These are phyloP conservation scores for Ascosphaera aggregata DNA, from an alignment of 2,329 filamentous ascomycete genomes.

Conservation along the genomic window DNA sequence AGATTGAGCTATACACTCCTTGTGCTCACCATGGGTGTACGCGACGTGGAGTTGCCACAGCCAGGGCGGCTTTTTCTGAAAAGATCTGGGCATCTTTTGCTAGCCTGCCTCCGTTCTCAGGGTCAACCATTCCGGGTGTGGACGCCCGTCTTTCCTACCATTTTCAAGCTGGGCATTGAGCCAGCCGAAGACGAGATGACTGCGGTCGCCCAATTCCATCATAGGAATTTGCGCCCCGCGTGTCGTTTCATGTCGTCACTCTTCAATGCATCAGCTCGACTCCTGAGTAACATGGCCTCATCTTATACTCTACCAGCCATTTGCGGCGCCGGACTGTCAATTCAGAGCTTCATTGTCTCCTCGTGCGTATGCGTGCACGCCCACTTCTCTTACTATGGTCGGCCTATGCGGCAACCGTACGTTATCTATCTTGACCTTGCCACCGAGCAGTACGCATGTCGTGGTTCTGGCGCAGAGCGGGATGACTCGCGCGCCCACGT, in stretches of 20 bases:
- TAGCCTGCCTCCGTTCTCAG: slow-evolving; percentile 3
- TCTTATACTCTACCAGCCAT: slow-evolving; percentile 6
- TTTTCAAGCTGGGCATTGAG: slow-evolving; percentile 4
- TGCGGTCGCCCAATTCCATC: slow-evolving; percentile 4
- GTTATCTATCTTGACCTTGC: slow-evolving; percentile 2
- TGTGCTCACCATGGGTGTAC: slow-evolving; percentile 1
- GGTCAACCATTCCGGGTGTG: slow-evolving; percentile 4
- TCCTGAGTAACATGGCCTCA: too few species aligned
- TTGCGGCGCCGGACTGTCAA: slow-evolving; percentile 4
- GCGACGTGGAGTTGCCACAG: slow-evolving; percentile 2
- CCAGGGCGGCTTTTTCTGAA: neutral
- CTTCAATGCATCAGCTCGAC: slow-evolving; percentile 4
- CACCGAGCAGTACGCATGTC: slow-evolving; percentile 2
- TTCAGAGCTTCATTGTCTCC: slow-evolving; percentile 4
- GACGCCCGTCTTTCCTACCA: slow-evolving; percentile 4
- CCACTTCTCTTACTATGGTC: slow-evolving; percentile 6
- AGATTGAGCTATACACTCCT: too few species aligned
- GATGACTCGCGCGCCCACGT: slow-evolving; percentile 5
- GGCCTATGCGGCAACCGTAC: slow-evolving; percentile 5
- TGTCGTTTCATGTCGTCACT: slow-evolving; percentile 4
- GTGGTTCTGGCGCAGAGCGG: slow-evolving; percentile 5
- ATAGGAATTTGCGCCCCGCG: slow-evolving; percentile 5
- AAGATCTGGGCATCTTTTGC: slow-evolving; percentile 4
- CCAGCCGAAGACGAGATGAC: slow-evolving; percentile 6
- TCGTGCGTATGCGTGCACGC: slow-evolving; percentile 5